Evolutionary conservation across 2,329 filamentous ascomycete genomes (phyloP).

Genomic region (Ascocoryne sarcoides): DNA sequence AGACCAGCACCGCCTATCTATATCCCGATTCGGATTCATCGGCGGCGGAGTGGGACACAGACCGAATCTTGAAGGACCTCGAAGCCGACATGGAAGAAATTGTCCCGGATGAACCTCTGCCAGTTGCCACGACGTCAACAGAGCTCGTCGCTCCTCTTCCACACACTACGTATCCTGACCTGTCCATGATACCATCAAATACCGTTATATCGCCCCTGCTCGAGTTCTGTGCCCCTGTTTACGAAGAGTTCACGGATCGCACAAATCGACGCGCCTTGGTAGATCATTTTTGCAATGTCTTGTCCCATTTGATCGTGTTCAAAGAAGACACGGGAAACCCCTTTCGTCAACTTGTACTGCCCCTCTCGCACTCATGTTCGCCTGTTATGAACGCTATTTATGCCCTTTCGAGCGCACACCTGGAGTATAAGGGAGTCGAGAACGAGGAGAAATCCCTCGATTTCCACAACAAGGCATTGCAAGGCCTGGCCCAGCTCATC

Average conservation of each 20-base stretch:
- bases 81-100: slow-evolving; percentile 23
- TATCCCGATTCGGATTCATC: slow-evolving; percentile 16
- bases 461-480: slow-evolving; percentile 52
- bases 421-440: slow-evolving; percentile 55
- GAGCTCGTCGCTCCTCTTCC: slow-evolving; percentile 15
- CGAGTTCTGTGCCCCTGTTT: slow-evolving; percentile 44
- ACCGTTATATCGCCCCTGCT: slow-evolving; percentile 29
- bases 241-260: slow-evolving; percentile 47
- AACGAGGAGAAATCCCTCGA: slow-evolving; percentile 46
- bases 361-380: slow-evolving; percentile 44
- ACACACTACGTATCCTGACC: slow-evolving; percentile 25
- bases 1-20: slow-evolving; percentile 14
- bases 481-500: slow-evolving; percentile 48
- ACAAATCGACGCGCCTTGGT: slow-evolving; percentile 47
- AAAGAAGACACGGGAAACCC: slow-evolving; percentile 54
- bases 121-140: slow-evolving; percentile 2
- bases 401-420: slow-evolving; percentile 73
- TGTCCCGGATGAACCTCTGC: slow-evolving; percentile 9
- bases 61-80: slow-evolving; percentile 6
- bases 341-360: slow-evolving; percentile 54
- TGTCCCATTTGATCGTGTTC: slow-evolving; percentile 58
- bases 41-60: slow-evolving; percentile 17
- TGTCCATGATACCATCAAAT: slow-evolving; percentile 25
- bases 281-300: slow-evolving; percentile 54
- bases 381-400: slow-evolving; percentile 76